phyloP scores from a whole-genome alignment of 352 stramenopile genomes.

The Peronospora belbahrii region DNA sequence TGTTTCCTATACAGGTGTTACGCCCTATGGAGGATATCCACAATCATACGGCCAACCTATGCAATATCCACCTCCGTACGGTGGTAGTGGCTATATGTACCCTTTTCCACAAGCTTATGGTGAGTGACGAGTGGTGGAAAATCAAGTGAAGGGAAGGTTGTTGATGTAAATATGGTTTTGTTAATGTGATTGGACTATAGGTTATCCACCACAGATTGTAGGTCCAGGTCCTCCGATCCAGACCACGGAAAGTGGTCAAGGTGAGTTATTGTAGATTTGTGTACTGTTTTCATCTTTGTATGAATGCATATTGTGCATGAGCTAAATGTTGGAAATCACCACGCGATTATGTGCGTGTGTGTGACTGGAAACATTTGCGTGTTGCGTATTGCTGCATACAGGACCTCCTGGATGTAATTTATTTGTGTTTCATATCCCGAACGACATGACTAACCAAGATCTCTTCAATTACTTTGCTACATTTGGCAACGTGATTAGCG shows the following conservation, averaged over 20 bases:
- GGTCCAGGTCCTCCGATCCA: conserved; percentile 82
- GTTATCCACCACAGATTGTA: conserved; percentile 77
- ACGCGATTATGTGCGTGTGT: conserved; percentile 30
- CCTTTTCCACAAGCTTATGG: conserved; percentile 77
- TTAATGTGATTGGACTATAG: conserved; percentile 17
- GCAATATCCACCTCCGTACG: conserved; percentile 67
- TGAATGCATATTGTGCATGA: conserved; percentile 33
- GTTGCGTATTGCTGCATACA: conserved; percentile 42
- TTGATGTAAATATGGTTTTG: no score
- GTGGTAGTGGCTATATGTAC: conserved; percentile 76
- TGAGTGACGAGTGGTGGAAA: no score
- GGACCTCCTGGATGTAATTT: conserved; percentile 93
- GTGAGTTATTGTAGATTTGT: conserved; percentile 28
- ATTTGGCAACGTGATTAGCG: conserved; percentile 94
- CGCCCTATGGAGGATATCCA: conserved; percentile 62
- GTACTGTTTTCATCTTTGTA: not conserved
- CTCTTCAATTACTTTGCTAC: conserved; percentile 94
- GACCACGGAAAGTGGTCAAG: conserved; percentile 83
- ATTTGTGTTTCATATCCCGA: conserved; percentile 98
- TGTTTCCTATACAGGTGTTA: conserved; percentile 12
- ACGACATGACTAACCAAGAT: conserved; percentile 95
- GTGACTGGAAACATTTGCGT: conserved; percentile 32
- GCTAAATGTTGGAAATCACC: conserved; percentile 38
- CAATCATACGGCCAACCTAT: conserved; percentile 75
- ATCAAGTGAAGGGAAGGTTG: no score